A percentile compares a stretch with the other conserved stretches of the same genome.
Evolutionary conservation across 2,329 filamentous ascomycete genomes (phyloP).

Genomic region (Colletotrichum tofieldiae): DNA sequence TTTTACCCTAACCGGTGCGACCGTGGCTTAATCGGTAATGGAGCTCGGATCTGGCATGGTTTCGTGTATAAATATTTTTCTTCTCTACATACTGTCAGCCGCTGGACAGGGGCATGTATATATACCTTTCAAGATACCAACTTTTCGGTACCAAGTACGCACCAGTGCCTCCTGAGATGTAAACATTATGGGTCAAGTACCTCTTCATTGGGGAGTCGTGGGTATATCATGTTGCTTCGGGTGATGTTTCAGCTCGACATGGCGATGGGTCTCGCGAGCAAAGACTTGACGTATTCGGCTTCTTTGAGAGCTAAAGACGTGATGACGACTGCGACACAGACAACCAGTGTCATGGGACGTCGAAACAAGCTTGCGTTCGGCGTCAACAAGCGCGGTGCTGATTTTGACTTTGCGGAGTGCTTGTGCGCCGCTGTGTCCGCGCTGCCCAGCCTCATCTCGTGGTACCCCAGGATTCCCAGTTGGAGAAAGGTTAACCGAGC

Average conservation of each 20-base stretch:
- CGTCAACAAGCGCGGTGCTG: background rate
- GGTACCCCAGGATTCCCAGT: conserved; percentile 5
- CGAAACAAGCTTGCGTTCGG: background rate
- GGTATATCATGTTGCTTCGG: background rate
- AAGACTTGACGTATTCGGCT: background rate
- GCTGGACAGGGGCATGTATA: conserved; percentile 14
- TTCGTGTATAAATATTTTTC: conserved; percentile 15
- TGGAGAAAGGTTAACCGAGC: conserved; percentile 18
- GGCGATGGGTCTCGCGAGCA: background rate
- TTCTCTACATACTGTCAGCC: conserved; percentile 26
- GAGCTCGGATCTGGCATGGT: background rate
- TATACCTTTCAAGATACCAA: conserved; percentile 19
- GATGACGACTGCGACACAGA: background rate
- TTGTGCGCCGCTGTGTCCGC: background rate
- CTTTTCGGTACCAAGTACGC: background rate
- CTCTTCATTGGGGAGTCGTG: too few relatives aligned
- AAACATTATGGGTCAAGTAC: too few relatives aligned
- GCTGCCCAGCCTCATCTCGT: background rate
- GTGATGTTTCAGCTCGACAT: background rate
- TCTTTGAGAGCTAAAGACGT: background rate
- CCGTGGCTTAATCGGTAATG: conserved; percentile 28
- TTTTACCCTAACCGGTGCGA: conserved; percentile 53
- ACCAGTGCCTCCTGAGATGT: accelerated
- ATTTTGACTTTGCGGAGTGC: background rate
- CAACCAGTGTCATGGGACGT: conserved; percentile 2